Evolutionary conservation across 1,139 yeast species (phyloP), one percentile per base, ranked within the genome.

Genomic region (Candida pseudocylindracea): DNA sequence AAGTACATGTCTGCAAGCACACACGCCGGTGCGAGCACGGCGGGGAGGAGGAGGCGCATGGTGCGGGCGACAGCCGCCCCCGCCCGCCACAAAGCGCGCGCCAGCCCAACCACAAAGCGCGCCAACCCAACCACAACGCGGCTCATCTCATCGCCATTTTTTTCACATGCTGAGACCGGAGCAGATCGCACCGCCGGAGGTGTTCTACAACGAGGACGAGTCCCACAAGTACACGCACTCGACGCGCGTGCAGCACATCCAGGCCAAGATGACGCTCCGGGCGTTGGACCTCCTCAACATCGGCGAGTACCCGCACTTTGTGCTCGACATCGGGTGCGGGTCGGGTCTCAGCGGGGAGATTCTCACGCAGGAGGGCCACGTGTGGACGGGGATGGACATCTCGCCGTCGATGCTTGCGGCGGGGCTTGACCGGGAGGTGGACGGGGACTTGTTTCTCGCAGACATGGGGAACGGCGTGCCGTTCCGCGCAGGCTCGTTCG

Each of bases 341-440:
- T 81, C 95, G 0, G 98, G 99, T 0, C 63, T 88, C 27, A 75
- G 92, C 28, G 98, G 98, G 2, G 96, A 88, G 49, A 88, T 88
- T 25, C 57, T 88, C 34, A 72, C 91, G 0, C 93, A 88, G 48
- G 96, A 88, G 50, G 93, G 93, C 5, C 93, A 81, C 47, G 60
- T 72, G 37, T 88, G 98, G 98, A 57, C 81, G 27, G 99, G 99
- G 3, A 73, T 88, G 85, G 99, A 88, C 53, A 88, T 88, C 35
- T 71, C 96, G 0, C 91, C 96, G 1, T 73, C 85, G 34, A 88
- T 88, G 99, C 62, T 88, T 45, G 95, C 94, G 2, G 79, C 92
- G 2, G 98, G 93, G 0, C 54, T 88, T 31, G 93, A 85, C 44
- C 62, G 95, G 46, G 93, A 76, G 30, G 75, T 81, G 12, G 95